Base-by-base conservation (phyloP, 257 asterid species). In the Przewalskia tangutica region DNA sequence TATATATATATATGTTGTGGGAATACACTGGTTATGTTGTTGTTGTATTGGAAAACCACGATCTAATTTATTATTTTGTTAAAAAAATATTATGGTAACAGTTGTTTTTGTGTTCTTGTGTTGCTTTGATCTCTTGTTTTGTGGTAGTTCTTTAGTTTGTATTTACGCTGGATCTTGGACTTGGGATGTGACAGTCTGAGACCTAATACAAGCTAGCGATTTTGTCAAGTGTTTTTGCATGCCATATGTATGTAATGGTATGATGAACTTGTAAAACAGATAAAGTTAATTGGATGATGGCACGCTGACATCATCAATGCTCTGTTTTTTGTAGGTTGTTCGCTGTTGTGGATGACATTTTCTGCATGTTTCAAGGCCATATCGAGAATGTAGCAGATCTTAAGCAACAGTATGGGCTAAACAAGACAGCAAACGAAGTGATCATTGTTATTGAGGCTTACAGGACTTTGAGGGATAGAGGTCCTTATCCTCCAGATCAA, bases 311-410 rank as follows among this genome's bases (percentile, higher is more conserved):
- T 60, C 18, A 13, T 23, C 14, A 13, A 16, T 23, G 17, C 7
- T 51, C 40, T 68, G 11, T 60, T 5, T 59, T 16, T 50, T 77
- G 46, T 90, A 96, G 99, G 82, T 83, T 90, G 81, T 96, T 96
- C 76, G 97, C 91, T 1, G 98, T 89, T 7, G 94, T 94, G 81
- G 98, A 96, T 55, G 97, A 91, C 89, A 93, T 96, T 84, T 94
- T 91, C 92, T 96, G 99, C 90, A 81, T 96, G 90, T 96, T 96
- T 68, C 94, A 92, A 88, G 99, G 99, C 79, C 97, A 94, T 87
- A 89, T 96, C 64, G 92, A 94, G 77, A 96, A 96, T 40, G 89
- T 96, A n/a, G 97, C 97, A 0, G 92, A 87, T 82, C 98, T 94
- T 12, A 96, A 91, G 92, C 97, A 91, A 92, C 99, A 92, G 84